Conservation (phyloP, 805 yeast genomes). For the Saccharomycopsis guyanensis region DNA sequence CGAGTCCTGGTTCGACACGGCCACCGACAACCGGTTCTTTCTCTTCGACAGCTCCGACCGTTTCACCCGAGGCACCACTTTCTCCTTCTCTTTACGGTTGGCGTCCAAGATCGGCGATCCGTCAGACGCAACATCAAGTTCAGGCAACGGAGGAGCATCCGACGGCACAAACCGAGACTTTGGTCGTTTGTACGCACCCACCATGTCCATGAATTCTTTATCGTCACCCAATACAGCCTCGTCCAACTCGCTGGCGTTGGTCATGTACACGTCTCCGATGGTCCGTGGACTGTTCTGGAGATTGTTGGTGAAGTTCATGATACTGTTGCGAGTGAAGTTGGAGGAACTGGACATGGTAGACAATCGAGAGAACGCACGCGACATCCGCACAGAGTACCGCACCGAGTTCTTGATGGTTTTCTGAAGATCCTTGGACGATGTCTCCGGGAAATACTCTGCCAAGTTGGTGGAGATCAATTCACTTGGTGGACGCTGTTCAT, state of each 20-base stretch:
- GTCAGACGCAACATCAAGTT: background rate
- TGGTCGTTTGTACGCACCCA: conserved; percentile 17
- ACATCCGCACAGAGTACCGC: conserved; percentile 62
- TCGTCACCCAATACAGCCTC: conserved; percentile 29
- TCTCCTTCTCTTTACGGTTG: no score
- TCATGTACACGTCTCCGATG: conserved; percentile 42
- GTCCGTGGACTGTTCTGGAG: conserved; percentile 27
- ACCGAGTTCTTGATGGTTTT: conserved; percentile 81
- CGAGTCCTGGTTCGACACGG: conserved; percentile 16
- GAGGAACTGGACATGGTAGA: conserved; percentile 15
- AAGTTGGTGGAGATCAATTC: conserved; percentile 84
- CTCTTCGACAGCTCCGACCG: background rate
- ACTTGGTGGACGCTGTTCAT: conserved; percentile 90
- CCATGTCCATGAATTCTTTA: conserved; percentile 20
- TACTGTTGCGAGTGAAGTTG: conserved; percentile 10
- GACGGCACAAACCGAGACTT: conserved; percentile 17
- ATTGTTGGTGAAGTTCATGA: background rate
- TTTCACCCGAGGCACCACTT: background rate
- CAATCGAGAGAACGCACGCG: conserved; percentile 25
- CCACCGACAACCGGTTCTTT: conserved; percentile 19
- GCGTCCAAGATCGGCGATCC: no score
- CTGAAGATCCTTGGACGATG: conserved; percentile 61
- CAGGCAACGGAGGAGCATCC: conserved; percentile 21
- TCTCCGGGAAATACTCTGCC: conserved; percentile 86
- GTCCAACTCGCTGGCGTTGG: conserved; percentile 34